Evolutionary conservation across 2,329 filamentous ascomycete species (phyloP).

Genomic region (Purpureocillium lavendulum): DNA sequence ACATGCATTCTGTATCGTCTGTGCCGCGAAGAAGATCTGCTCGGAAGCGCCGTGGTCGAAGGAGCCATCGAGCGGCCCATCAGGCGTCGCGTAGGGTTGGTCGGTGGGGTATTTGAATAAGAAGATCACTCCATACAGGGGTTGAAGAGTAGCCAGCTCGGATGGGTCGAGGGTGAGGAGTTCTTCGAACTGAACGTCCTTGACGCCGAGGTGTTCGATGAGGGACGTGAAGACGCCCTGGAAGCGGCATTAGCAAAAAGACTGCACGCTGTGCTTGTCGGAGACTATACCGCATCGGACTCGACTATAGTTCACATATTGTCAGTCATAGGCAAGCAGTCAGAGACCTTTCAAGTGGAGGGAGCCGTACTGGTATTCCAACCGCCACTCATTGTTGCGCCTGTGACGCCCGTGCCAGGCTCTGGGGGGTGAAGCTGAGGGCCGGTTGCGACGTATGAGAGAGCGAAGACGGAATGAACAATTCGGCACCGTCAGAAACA

Average conservation of each 20-base stretch:
- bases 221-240: constrained; percentile 95
- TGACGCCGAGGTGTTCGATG: constrained; percentile 82
- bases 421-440: neutral
- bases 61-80: constrained; percentile 67
- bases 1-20: constrained; percentile 98
- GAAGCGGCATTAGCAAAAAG: neutral
- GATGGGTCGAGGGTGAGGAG: constrained; percentile 80
- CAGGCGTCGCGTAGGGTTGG: constrained; percentile 47
- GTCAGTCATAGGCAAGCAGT: constrained; percentile 6
- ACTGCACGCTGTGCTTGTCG: no score
- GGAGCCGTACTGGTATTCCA: constrained; percentile 74
- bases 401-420: neutral
- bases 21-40: constrained; percentile 83
- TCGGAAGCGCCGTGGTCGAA: constrained; percentile 72
- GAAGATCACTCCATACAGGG: constrained; percentile 93
- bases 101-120: constrained; percentile 93
- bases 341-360: neutral
- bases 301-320: constrained; percentile 51
- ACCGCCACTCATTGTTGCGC: constrained; percentile 58
- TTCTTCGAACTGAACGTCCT: constrained; percentile 94
- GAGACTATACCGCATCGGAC: constrained; percentile 69
- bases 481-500: no score
- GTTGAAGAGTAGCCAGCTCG: constrained; percentile 60
- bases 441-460: neutral
- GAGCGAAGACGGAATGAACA: no score